phyloP scores from a whole-genome alignment of 2,329 filamentous ascomycete genomes.

The Albifimbria verrucaria region DNA sequence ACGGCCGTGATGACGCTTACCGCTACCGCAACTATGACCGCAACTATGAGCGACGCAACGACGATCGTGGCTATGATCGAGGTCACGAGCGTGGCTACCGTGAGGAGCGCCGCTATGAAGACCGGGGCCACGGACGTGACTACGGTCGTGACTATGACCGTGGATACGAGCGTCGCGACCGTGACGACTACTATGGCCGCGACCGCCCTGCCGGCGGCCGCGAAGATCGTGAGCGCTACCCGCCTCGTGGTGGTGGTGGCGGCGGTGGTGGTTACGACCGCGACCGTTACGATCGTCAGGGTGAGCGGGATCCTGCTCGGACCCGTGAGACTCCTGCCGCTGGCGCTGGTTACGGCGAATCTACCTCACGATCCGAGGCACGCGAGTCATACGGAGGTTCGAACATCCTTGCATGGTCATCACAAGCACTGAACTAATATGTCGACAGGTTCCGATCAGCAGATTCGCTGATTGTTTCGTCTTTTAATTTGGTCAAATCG shows the following conservation, averaged over 20 bases:
- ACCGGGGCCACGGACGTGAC: conserved; percentile 46
- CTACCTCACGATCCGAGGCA: conserved; percentile 38
- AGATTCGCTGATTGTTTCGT: conserved; percentile 17
- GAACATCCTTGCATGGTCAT: not conserved
- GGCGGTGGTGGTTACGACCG: conserved; percentile 43
- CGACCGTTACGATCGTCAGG: conserved; percentile 45
- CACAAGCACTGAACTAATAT: not conserved
- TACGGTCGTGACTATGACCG: conserved; percentile 55
- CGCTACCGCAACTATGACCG: conserved; percentile 47
- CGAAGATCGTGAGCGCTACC: conserved; percentile 43
- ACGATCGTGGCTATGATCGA: conserved; percentile 44
- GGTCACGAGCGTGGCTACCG: conserved; percentile 50
- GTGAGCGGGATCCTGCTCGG: conserved; percentile 37
- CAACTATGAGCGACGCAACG: conserved; percentile 42
- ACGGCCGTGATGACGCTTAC: conserved; percentile 55
- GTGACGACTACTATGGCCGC: conserved; percentile 37
- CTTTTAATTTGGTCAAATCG: not conserved
- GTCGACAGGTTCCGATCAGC: conserved; percentile 26
- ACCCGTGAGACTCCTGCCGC: conserved; percentile 35
- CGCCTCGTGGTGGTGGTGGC: conserved; percentile 29
- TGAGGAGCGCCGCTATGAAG: conserved; percentile 44
- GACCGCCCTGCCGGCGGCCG: conserved; percentile 39
- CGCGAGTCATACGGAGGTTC: conserved; percentile 42
- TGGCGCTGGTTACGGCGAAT: conserved; percentile 37
- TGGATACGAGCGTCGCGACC: conserved; percentile 49